Evolutionary conservation across 192 early-diverging fungal genomes (phyloP).

Genomic region (Kickxella alabastrina): DNA sequence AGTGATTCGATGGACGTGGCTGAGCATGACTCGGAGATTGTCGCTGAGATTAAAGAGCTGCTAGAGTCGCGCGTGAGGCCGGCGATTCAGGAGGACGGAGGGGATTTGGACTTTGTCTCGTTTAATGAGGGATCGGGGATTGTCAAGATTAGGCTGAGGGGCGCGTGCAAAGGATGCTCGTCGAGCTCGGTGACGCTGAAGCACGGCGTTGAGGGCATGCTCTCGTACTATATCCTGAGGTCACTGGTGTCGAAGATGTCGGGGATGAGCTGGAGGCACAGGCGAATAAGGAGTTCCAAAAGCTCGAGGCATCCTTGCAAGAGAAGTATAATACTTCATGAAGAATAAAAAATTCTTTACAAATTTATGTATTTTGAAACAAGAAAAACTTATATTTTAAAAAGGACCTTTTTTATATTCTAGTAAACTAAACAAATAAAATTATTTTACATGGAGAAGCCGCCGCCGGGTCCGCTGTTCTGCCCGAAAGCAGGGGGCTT

Average conservation of each 20-base stretch:
- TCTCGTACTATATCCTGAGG: conserved; percentile 99
- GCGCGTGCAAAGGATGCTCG: conserved; percentile 93
- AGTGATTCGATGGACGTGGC: conserved; percentile 38
- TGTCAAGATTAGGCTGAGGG: conserved; percentile 88
- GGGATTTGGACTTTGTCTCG: conserved; percentile 93
- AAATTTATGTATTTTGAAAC: no score
- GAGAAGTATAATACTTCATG: not conserved
- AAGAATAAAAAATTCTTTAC: not conserved
- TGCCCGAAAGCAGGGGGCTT: not conserved
- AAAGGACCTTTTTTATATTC: not conserved
- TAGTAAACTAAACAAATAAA: not conserved
- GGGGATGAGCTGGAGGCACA: conserved; percentile 80
- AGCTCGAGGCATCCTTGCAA: conserved; percentile 61
- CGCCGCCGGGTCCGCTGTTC: no score
- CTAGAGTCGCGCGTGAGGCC: conserved; percentile 93
- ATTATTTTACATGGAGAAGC: no score
- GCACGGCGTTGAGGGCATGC: conserved; percentile 99
- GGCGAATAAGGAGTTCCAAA: conserved; percentile 81
- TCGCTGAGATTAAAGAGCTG: conserved; percentile 98
- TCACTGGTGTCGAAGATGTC: conserved; percentile 81
- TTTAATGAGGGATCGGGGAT: conserved; percentile 77
- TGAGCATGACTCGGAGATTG: conserved; percentile 84
- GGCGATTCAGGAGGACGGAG: conserved; percentile 97
- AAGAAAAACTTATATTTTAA: not conserved
- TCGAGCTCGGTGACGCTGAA: conserved; percentile 87